Base-by-base conservation (phyloP, 768 basidiomycete genomes). In the Phanerochaete carnosa region DNA sequence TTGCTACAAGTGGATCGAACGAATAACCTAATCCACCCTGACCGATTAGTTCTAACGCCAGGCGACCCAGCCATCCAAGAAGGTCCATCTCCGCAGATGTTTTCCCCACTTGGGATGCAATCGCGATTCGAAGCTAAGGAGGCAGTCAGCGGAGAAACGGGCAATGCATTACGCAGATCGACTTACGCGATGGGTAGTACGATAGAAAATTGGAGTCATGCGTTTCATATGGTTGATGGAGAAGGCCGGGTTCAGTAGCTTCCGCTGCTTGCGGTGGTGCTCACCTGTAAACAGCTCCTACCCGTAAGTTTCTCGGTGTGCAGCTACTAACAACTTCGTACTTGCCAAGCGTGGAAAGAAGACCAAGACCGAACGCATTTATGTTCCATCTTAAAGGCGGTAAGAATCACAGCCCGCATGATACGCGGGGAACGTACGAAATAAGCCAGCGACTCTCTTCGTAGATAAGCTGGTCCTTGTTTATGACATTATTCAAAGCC, bases 381-480 rank as follows among this genome's bases (percentile, higher is more conserved):
- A 39, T 30, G 26, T 58, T 55, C 22, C 25, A 50, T 8, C 62
- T 63, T 33, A 2, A 33, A 1, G 23, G 3, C 2, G 39, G 37
- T 13, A 2, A 33, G 19, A 28, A 26, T 39, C 30, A 13, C 9
- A 12, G 51, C 59, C 28, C 11, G 26, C 6, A 30, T n/a, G 43
- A 22, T 16, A 35, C 26, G 6, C 28, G 55, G 25, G 32, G 47
- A 47, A 53, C 57, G 16, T 39, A 62, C 62, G 22, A 9, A 12
- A 62, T 49, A 35, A 62, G 59, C 62, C 62, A 62, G 12, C 57
- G 49, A 6, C 66, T 60, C 51, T 70, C 66, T 23, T 68, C 69
- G 43, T 64, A 71, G 1, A 66, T 68, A 0, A 60, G 53, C 54
- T 71, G 69, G 15, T 72, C 70, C 57, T 65, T 65, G 32, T 69